These are phyloP conservation scores for Syncephalis fuscata DNA, from an alignment of 371 early-diverging fungal genomes.

Conservation along the genomic window DNA sequence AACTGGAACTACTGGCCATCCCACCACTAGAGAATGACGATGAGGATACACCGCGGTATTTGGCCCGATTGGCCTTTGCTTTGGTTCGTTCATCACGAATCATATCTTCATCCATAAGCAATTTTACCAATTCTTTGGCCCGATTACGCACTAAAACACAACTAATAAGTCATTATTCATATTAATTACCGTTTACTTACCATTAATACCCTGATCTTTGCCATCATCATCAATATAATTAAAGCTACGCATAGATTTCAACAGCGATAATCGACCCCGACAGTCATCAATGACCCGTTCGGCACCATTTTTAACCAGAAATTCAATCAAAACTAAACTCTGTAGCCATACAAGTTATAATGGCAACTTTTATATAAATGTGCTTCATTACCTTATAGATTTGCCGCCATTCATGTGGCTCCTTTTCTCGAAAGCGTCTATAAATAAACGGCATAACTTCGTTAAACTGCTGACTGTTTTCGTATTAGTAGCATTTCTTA, in stretches of 20 bases:
- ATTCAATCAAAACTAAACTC: conserved; percentile 83
- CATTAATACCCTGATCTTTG: conserved; percentile 93
- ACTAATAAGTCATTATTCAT: neutral
- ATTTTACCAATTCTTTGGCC: conserved; percentile 74
- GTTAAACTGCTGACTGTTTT: conserved; percentile 58
- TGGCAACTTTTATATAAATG: neutral
- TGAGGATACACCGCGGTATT: conserved; percentile 63
- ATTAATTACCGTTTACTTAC: too few relatives aligned
- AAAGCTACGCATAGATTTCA: conserved; percentile 70
- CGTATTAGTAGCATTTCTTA: too few relatives aligned
- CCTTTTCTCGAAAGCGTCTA: conserved; percentile 68
- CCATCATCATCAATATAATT: conserved; percentile 77
- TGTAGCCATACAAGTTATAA: conserved; percentile 8
- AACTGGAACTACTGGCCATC: conserved; percentile 17
- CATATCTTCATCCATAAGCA: conserved; percentile 52
- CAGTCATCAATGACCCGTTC: conserved; percentile 83
- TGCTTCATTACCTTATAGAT: conserved; percentile 65
- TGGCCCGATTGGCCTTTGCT: conserved; percentile 71
- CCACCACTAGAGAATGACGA: conserved; percentile 18
- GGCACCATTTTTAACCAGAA: conserved; percentile 86
- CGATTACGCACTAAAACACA: conserved; percentile 60
- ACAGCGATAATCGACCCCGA: conserved; percentile 60
- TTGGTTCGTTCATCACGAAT: conserved; percentile 74
- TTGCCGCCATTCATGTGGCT: conserved; percentile 77
- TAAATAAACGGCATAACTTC: conserved; percentile 89